Base-by-base conservation (phyloP, 306 rosid genomes). In the Rosa rugosa region DNA sequence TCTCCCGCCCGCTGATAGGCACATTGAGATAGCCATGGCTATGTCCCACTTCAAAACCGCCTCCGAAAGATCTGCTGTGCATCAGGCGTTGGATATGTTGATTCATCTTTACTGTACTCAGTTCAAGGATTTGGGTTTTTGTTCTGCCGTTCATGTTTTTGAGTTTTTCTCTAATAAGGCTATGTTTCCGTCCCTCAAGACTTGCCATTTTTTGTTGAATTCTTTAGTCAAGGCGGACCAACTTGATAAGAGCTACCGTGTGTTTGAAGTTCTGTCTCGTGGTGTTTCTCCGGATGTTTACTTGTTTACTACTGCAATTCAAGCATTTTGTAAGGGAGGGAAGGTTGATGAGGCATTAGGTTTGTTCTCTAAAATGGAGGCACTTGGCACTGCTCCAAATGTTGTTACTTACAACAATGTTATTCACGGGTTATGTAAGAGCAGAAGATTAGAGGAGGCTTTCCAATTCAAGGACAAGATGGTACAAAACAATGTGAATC, bases 321-420 rank as follows among this genome's bases (percentile, higher is more conserved):
- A 64, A 3, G 69, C 69, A 0, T 64, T 64, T 17, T 64, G 42
- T 64, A 64, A 64, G 69, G 69, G 44, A 25, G 69, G 69, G 20
- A 64, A 34, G 69, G 69, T 34, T 16, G 42, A 34, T 34, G n/a
- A 31, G 3, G 69, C 69, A 0, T 0, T 64, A 6, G 69, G 9
- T 31, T 34, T 64, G 44, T 64, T 64, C 69, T 64, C 42, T 3
- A 31, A 13, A 34, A 64, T 64, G 69, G 69, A 64, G 69, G 44
- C 20, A 13, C n/a, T 64, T 2, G 12, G 69, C 18, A 7, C 34
- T 34, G 69, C 69, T 14, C 69, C 69, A 2, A 64, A 34, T 34
- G 44, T 63, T 31, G 69, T 34, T 34, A 63, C 69, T 27, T 63
- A 63, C 69, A 63, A 63, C 41, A 63, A 14, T 63, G 69, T 63